Conservation (phyloP, 139 green algal genomes). For the Nannochloris sp. region DNA sequence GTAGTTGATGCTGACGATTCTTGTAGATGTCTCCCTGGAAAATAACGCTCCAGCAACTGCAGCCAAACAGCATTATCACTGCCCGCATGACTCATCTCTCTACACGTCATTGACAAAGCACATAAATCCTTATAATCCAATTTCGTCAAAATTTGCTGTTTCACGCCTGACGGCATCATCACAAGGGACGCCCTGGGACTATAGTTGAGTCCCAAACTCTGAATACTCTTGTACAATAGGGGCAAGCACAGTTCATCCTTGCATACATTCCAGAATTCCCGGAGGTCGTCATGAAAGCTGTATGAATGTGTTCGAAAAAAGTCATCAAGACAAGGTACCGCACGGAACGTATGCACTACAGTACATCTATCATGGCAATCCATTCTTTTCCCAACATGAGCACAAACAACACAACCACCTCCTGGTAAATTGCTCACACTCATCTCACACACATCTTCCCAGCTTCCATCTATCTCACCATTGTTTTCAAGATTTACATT, state of each 20-base stretch:
- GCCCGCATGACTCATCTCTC: conserved; percentile 24
- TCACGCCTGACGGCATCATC: no score
- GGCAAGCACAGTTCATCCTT: no score
- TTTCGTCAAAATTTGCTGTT: conserved; percentile 9
- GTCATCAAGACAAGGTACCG: no score
- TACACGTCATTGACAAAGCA: conserved; percentile 24
- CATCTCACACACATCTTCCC: background rate
- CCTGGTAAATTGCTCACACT: background rate
- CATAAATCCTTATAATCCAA: conserved; percentile 23
- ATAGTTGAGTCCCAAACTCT: no score
- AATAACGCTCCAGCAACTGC: conserved; percentile 33
- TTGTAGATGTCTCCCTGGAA: background rate
- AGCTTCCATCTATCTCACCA: background rate
- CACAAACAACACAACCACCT: background rate
- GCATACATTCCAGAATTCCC: no score
- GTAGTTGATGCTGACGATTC: no score
- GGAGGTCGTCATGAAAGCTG: no score
- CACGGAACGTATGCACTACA: background rate
- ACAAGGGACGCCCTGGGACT: no score
- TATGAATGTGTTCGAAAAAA: no score
- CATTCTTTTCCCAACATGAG: no score
- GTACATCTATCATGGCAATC: no score
- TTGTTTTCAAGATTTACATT: background rate
- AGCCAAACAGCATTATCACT: conserved; percentile 31
- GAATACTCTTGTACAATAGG: no score